phyloP scores from a whole-genome alignment of 2,329 filamentous ascomycete species.

The Neurospora sp. region DNA sequence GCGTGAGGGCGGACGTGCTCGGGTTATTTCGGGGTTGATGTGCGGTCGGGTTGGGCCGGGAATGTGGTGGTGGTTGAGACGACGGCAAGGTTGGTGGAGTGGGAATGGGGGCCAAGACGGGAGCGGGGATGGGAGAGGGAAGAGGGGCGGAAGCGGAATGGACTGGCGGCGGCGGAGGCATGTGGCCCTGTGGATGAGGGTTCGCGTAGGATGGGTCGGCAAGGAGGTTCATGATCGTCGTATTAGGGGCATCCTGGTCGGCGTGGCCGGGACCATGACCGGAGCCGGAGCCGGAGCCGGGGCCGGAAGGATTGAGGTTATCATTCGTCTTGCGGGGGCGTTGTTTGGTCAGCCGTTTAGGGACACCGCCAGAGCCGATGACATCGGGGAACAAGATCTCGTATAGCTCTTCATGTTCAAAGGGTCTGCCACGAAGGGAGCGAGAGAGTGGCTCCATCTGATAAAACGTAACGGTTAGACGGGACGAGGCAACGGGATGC shows the following conservation, averaged over 20 bases:
- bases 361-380: slow-evolving; percentile 47
- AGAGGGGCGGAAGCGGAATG: slow-evolving; percentile 18
- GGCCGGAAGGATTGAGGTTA: slow-evolving; percentile 22
- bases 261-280: slow-evolving; percentile 21
- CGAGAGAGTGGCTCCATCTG: slow-evolving; percentile 50
- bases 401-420: slow-evolving; percentile 52
- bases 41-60: slow-evolving; percentile 15
- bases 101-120: slow-evolving; percentile 16
- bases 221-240: slow-evolving; percentile 35
- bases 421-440: slow-evolving; percentile 45
- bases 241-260: slow-evolving; percentile 38
- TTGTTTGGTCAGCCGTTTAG: slow-evolving; percentile 48
- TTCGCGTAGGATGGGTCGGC: slow-evolving; percentile 23
- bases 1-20: slow-evolving; percentile 39
- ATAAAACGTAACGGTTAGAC: slow-evolving; percentile 6
- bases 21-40: slow-evolving; percentile 23
- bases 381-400: slow-evolving; percentile 51
- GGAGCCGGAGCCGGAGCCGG: not conserved
- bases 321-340: slow-evolving; percentile 37
- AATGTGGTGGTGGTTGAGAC: slow-evolving; percentile 15
- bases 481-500: not conserved
- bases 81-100: slow-evolving; percentile 11
- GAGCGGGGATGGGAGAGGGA: slow-evolving; percentile 12
- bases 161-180: slow-evolving; percentile 13
- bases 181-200: slow-evolving; percentile 12